These are phyloP conservation scores for Collybiopsis luxurians DNA, from an alignment of 768 basidiomycete species.

Conservation along the genomic window DNA sequence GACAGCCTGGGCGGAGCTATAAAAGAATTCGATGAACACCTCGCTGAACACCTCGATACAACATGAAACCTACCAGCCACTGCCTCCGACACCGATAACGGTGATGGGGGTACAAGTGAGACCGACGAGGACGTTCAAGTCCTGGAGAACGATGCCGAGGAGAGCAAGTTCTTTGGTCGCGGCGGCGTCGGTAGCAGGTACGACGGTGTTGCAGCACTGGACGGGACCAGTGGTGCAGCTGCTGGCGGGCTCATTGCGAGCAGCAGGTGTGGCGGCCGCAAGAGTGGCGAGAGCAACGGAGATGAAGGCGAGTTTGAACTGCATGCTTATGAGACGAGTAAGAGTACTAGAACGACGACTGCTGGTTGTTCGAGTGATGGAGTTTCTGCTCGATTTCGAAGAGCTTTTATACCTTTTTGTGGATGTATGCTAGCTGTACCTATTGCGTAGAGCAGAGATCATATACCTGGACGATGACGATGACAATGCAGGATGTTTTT, in stretches of 20 bases:
- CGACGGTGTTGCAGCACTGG: conserved; percentile 4
- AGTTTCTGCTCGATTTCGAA: background rate
- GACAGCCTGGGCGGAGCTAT: background rate
- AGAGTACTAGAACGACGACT: background rate
- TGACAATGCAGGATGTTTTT: no score
- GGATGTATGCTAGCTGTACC: no score
- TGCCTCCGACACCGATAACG: conserved; percentile 8
- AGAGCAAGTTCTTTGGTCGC: conserved; percentile 13
- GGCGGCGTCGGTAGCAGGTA: conserved; percentile 1
- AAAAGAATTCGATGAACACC: no score
- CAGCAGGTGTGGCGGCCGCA: conserved; percentile 1
- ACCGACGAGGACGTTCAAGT: background rate
- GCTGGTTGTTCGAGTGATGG: background rate
- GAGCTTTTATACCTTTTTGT: background rate
- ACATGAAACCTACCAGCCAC: background rate
- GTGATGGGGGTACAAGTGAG: conserved; percentile 5
- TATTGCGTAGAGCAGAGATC: no score
- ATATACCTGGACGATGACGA: no score
- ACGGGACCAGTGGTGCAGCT: conserved; percentile 1
- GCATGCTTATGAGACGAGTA: conserved; percentile 2
- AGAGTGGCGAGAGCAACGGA: conserved; percentile 1
- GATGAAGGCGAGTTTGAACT: conserved; percentile 7
- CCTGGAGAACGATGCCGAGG: conserved; percentile 50
- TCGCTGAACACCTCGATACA: background rate
- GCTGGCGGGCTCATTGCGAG: conserved; percentile 3